Evolutionary conservation across 139 green algal genomes (phyloP), one percentile per base, ranked within the genome.

Genomic region (Tetraselmis striata): DNA sequence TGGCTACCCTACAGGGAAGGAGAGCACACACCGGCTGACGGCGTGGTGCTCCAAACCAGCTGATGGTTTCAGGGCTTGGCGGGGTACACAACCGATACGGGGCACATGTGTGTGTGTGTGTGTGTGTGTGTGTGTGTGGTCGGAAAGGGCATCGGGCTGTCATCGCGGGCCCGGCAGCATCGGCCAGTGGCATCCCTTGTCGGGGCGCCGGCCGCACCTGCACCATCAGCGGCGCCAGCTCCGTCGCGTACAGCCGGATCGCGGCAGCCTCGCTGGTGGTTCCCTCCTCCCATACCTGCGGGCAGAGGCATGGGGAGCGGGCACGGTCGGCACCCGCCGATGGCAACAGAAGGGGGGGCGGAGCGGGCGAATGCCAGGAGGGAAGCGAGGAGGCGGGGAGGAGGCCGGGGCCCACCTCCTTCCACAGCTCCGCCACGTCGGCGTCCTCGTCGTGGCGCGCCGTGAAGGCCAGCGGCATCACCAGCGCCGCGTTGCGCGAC

Each of bases 231-330:
- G 74, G 74, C 26, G 85, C 79, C 2, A 95, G 86, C 31, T 94
- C 89, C 0, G 29, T 11, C 22, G 85, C 80, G 84, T 94, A 92
- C 78, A 93, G 80, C 1, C 93, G 84, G 31, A 94, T 59, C 22
- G 92, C 93, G 1, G 87, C 89, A 0, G 90, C 87, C 31, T 89
- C 82, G 45, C 89, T 92, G 80, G 84, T 87, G 2, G 88, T 88
- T 59, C 87, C 85, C 83, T 97, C 92, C 83, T 93, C 90, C 92
- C 92, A 97, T 25, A 92, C 29, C 80, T 74, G 27, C 75, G n/a
- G n/a, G n/a, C n/a, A n/a, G n/a, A n/a, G n/a, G n/a, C n/a, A n/a
- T n/a, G n/a, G n/a, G n/a, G n/a, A n/a, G n/a, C n/a, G n/a, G n/a
- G n/a, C n/a, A n/a, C n/a, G n/a, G n/a, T n/a, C n/a, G n/a, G n/a